phyloP scores from a whole-genome alignment of 441 rosid species.

The Gossypium davidsonii region DNA sequence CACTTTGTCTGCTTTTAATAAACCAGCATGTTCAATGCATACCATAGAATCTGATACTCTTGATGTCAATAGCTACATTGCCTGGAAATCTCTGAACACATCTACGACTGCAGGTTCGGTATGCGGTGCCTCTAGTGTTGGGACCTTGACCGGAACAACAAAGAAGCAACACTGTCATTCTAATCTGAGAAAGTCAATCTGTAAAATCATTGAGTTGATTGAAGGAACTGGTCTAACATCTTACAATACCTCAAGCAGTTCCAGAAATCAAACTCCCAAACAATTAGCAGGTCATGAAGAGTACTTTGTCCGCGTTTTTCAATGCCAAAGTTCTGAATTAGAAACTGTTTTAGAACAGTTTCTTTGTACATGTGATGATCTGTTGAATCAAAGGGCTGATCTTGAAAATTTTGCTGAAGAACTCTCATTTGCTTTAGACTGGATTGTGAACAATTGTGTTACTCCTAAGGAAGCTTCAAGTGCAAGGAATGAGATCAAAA shows the following conservation, averaged over 20 bases:
- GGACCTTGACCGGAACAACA: constrained; percentile 11
- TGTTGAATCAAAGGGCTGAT: constrained; percentile 30
- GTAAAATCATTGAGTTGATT: constrained; percentile 36
- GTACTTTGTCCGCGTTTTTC: constrained; percentile 33
- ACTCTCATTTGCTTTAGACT: constrained; percentile 30
- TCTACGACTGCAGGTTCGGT: constrained; percentile 16
- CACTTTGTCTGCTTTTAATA: constrained; percentile 37
- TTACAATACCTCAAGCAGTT: not conserved
- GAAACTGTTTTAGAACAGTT: constrained; percentile 25
- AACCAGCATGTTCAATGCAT: constrained; percentile 10
- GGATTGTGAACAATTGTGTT: constrained; percentile 33
- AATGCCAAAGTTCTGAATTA: constrained; percentile 39
- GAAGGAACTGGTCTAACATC: constrained; percentile 28
- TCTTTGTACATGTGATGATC: constrained; percentile 29
- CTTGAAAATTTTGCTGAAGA: constrained; percentile 17
- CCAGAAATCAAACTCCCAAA: constrained; percentile 17
- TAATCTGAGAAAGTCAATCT: constrained; percentile 27
- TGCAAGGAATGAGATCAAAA: constrained; percentile 51
- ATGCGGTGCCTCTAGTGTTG: constrained; percentile 16
- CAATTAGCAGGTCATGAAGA: constrained; percentile 18
- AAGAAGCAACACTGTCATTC: constrained; percentile 12
- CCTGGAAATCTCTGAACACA: constrained; percentile 33
- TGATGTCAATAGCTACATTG: constrained; percentile 27
- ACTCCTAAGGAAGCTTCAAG: constrained; percentile 36
- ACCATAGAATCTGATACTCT: constrained; percentile 23